Evolutionary conservation across 2,329 filamentous ascomycete species (phyloP), one percentile per base, ranked within the genome.

Genomic region (Ascochyta lentis): DNA sequence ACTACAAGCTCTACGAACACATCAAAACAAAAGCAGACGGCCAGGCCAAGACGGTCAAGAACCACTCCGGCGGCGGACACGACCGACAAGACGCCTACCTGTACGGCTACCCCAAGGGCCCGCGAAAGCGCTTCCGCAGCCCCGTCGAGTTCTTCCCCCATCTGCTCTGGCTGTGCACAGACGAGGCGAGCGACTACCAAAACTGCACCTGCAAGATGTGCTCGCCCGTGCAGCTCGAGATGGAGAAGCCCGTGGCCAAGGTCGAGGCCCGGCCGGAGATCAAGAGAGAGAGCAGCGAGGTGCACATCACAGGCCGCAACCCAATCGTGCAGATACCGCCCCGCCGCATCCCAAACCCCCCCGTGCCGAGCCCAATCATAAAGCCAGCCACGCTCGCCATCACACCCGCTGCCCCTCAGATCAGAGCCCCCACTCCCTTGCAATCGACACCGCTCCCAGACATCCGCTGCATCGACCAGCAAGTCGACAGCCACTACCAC

Each of bases 101-200:
- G 6, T 86, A 86, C 66, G 84, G 84, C 19, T 83, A 86, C 65
- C 84, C 84, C 3, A 73, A 78, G 41, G 84, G 84, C 15, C 77
- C 81, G 16, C 82, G 80, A 68, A 86, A 85, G 71, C 78, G 83
- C 44, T 87, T 81, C 66, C 73, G 84, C 50, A 86, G 83, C 64
- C 83, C 84, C 0, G 79, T 79, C 47, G 84, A 86, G 59, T 86
- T 86, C 74, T 84, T 85, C 58, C 83, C 82, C 3, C 84, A 87
- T 67, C 71, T 86, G 3, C 69, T 85, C 1, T 85, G 84, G 83
- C 79, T 87, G 2, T 76, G 74, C 42, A 81, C 80, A 19, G 84
- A 86, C 60, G 77, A 80, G 56, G 76, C 74, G 33, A 80, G 79
- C 39, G 82, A 86, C 59, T 76, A 76, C 42, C 76, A 79, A 56